Conservation (phyloP, 2,329 filamentous ascomycete species). For the Drechmeria coniospora region DNA sequence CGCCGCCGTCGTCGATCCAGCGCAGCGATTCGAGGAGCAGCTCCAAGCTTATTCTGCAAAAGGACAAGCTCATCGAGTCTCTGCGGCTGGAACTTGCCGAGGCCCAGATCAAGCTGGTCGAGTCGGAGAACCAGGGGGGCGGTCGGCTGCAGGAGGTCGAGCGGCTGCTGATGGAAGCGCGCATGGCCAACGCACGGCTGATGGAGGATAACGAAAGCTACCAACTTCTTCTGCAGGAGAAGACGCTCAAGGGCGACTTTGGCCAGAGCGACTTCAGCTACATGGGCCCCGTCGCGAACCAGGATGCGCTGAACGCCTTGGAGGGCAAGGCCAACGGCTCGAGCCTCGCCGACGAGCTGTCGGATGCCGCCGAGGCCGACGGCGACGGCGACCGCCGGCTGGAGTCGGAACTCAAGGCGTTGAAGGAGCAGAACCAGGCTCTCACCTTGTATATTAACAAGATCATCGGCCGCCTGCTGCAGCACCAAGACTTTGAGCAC, state of each 20-base stretch:
- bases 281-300: constrained; percentile 40
- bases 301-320: constrained; percentile 48
- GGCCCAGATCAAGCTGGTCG: constrained; percentile 85
- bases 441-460: constrained; percentile 97
- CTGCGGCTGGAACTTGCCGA: constrained; percentile 85
- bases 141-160: constrained; percentile 83
- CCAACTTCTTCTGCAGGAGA: constrained; percentile 84
- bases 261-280: constrained; percentile 68
- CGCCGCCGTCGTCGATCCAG: constrained; percentile 68
- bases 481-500: constrained; percentile 88
- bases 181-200: constrained; percentile 86
- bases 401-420: constrained; percentile 61
- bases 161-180: constrained; percentile 73
- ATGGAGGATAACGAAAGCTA: constrained; percentile 99
- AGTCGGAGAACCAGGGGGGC: constrained; percentile 84
- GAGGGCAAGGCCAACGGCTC: constrained; percentile 38
- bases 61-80: constrained; percentile 91
- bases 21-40: constrained; percentile 81
- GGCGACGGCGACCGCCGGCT: constrained; percentile 48
- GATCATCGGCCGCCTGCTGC: constrained; percentile 88
- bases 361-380: constrained; percentile 47
- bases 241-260: constrained; percentile 90
- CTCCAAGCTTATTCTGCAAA: constrained; percentile 81
- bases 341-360: constrained; percentile 78
- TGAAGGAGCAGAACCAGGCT: constrained; percentile 93